Evolutionary conservation across 1,139 yeast species (phyloP).

Genomic region (Blastobotrys raffinosifermentans): DNA sequence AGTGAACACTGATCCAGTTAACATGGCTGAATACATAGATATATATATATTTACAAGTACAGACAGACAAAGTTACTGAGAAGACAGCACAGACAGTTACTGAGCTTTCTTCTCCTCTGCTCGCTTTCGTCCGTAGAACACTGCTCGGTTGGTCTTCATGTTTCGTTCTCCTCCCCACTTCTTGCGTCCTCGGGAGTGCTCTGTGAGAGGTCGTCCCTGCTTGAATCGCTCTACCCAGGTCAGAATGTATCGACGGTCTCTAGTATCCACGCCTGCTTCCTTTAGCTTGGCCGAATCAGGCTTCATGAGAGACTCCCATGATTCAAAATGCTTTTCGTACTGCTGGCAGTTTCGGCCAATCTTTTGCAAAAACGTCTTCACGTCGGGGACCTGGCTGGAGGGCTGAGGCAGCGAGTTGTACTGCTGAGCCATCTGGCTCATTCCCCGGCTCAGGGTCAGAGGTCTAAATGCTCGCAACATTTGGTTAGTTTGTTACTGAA

Average conservation of each 20-base stretch:
- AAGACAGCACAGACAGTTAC: too few species aligned
- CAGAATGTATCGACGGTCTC: constrained; percentile 52
- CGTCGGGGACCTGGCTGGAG: constrained; percentile 57
- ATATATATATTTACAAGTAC: constrained; percentile 3
- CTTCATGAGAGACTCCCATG: constrained; percentile 62
- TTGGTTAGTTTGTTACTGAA: too few species aligned
- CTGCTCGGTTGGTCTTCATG: constrained; percentile 62
- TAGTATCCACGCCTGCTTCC: constrained; percentile 65
- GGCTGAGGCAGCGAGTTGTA: constrained; percentile 39
- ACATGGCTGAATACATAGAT: constrained; percentile 3
- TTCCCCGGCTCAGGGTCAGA: too few species aligned
- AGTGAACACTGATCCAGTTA: constrained; percentile 1
- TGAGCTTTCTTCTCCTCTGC: constrained; percentile 16
- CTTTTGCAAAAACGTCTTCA: constrained; percentile 57
- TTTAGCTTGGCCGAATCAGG: constrained; percentile 55
- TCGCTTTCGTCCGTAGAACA: constrained; percentile 41
- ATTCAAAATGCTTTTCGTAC: constrained; percentile 63
- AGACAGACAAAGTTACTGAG: too few species aligned
- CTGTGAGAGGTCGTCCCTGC: constrained; percentile 53
- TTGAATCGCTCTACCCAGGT: constrained; percentile 44
- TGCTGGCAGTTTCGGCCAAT: constrained; percentile 76
- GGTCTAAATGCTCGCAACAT: too few species aligned
- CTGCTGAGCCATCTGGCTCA: constrained; percentile 6
- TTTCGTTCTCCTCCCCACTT: constrained; percentile 87
- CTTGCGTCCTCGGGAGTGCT: constrained; percentile 63